Evolutionary conservation across 1,284 basidiomycete genomes (phyloP).

Genomic region (Marasmius tenuissimus): DNA sequence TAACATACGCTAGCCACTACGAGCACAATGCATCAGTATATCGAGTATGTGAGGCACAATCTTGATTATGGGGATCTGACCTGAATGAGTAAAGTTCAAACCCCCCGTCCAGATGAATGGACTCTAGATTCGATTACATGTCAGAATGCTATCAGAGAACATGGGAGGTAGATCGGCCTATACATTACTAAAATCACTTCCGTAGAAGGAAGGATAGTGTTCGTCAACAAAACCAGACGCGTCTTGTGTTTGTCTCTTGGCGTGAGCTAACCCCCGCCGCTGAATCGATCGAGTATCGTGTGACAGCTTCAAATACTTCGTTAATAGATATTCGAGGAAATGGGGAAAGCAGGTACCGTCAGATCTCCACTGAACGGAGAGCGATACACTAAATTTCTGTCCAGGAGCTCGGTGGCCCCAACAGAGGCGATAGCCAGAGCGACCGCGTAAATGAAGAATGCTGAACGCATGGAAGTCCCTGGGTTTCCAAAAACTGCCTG

Average conservation of each 20-base stretch:
- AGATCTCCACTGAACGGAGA: conserved; percentile 47
- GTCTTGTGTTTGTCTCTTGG: conserved; percentile 39
- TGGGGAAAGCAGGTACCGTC: conserved; percentile 28
- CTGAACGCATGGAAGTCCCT: background rate
- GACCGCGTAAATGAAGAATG: background rate
- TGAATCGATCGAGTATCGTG: conserved; percentile 39
- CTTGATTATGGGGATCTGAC: conserved; percentile 25
- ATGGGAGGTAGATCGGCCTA: conserved; percentile 9
- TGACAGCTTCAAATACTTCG: conserved; percentile 31
- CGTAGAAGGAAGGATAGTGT: conserved; percentile 57
- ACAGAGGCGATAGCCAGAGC: background rate
- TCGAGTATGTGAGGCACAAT: background rate
- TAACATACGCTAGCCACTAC: conserved; percentile 39
- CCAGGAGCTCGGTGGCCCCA: conserved; percentile 33
- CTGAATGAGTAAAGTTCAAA: conserved; percentile 55
- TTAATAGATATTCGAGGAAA: background rate
- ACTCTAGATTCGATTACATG: conserved; percentile 30
- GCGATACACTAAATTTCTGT: conserved; percentile 47
- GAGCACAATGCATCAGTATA: background rate
- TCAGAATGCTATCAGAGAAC: background rate
- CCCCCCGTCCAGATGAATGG: conserved; percentile 55
- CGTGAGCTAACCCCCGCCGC: conserved; percentile 35
- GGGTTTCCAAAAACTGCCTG: background rate
- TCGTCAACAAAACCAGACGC: conserved; percentile 44
- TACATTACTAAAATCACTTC: conserved; percentile 52